Percentiles rank a stretch among this genome's conserved stretches.
These are phyloP conservation scores for Lycium ferocissimum DNA, from an alignment of 257 asterid species.

Conservation along the genomic window DNA sequence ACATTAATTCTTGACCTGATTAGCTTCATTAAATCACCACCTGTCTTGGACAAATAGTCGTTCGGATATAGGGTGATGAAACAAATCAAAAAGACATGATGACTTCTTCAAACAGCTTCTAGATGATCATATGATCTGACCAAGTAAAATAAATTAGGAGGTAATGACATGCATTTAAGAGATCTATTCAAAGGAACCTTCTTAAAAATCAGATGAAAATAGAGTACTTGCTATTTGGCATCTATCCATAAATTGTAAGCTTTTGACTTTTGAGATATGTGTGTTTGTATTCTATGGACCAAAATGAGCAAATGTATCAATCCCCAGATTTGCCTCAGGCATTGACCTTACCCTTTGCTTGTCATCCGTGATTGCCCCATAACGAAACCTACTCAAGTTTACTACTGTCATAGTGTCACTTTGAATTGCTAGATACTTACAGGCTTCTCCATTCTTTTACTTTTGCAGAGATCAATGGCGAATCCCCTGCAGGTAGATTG, in stretches of 20 bases:
- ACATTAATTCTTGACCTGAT: slow-evolving; percentile 43
- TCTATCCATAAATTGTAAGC: no score
- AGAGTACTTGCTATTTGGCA: no score
- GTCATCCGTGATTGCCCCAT: slow-evolving; percentile 66
- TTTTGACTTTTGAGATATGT: no score
- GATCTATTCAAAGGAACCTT: no score
- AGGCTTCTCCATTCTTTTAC: slow-evolving; percentile 35
- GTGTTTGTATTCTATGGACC: no score
- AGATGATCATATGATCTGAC: no score
- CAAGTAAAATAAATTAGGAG: no score
- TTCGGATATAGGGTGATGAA: slow-evolving; percentile 46
- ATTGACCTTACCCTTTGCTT: slow-evolving; percentile 66
- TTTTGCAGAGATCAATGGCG: slow-evolving; percentile 22
- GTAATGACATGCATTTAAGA: no score
- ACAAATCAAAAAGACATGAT: slow-evolving; percentile 51
- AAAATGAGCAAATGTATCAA: neutral
- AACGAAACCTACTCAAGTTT: slow-evolving; percentile 53
- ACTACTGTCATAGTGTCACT: neutral
- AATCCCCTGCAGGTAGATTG: slow-evolving; percentile 35
- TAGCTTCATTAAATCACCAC: slow-evolving; percentile 30
- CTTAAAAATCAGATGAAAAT: no score
- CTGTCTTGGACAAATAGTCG: slow-evolving; percentile 30
- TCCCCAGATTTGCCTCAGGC: slow-evolving; percentile 51
- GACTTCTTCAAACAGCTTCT: slow-evolving; percentile 34
- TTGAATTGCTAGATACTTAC: neutral